Evolutionary conservation across 306 rosid genomes (phyloP).

Genomic region (Glycine soja): DNA sequence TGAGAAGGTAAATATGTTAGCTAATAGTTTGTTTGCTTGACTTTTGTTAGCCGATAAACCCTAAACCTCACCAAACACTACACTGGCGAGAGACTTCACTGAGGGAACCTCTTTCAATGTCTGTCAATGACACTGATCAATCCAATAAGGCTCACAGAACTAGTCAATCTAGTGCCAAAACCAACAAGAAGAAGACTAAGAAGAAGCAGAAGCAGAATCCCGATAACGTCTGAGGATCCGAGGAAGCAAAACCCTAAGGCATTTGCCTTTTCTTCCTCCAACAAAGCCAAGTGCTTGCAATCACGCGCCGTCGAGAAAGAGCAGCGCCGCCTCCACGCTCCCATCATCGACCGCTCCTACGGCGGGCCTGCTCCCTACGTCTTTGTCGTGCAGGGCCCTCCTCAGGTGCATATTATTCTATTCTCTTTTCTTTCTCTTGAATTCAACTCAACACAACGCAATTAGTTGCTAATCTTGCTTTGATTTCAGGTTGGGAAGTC

Average conservation of each 20-base stretch:
- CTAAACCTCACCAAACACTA: constrained; percentile 44
- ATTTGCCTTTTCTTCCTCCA: constrained; percentile 78
- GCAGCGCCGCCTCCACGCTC: constrained; percentile 91
- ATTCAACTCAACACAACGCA: no score
- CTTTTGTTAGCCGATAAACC: constrained; percentile 51
- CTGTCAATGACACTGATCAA: constrained; percentile 66
- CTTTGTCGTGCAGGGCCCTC: constrained; percentile 94
- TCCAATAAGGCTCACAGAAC: constrained; percentile 77
- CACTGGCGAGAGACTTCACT: background rate
- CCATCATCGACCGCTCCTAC: constrained; percentile 75
- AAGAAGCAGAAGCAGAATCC: constrained; percentile 36
- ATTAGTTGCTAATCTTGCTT: no score
- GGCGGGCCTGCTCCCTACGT: constrained; percentile 89
- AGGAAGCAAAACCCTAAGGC: constrained; percentile 77
- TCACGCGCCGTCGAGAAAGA: constrained; percentile 95
- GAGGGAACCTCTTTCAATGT: constrained; percentile 56
- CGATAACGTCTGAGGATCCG: constrained; percentile 45
- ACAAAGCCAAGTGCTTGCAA: constrained; percentile 78
- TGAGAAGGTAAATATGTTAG: no score
- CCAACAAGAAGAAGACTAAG: constrained; percentile 58
- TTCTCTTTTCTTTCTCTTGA: no score
- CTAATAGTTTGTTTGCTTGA: no score
- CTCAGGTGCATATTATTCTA: no score
- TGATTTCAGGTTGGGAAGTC: no score
- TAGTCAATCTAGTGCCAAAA: constrained; percentile 75